Percentiles rank a stretch among this genome's conserved stretches.
phyloP scores from a whole-genome alignment of 352 stramenopile genomes.

The Globisporangium radiosum region DNA sequence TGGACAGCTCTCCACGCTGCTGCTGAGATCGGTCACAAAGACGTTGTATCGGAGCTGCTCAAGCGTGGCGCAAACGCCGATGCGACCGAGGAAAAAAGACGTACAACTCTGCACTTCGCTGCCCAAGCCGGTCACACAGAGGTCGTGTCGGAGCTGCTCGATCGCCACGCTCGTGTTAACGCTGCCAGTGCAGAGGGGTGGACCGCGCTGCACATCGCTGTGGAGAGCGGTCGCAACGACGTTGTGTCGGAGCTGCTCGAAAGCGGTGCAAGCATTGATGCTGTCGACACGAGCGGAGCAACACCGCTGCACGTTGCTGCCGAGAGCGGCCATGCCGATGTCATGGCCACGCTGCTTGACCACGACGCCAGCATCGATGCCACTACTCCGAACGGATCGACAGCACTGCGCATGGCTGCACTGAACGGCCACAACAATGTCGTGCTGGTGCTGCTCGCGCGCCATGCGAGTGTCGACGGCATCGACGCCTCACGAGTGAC shows the following conservation, averaged over 20 bases:
- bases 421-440: not conserved
- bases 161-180: not conserved
- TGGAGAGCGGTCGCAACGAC: not conserved
- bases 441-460: not conserved
- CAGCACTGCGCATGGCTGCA: not conserved
- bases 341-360: not conserved
- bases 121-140: slow-evolving; percentile 1
- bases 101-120: slow-evolving; percentile 1
- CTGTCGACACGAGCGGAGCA: not conserved
- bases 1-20: not conserved
- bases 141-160: not conserved
- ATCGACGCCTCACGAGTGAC: not conserved
- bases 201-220: slow-evolving; percentile 1
- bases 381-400: not conserved
- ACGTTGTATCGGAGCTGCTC: not conserved
- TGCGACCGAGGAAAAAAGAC: not conserved
- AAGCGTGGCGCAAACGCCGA: not conserved
- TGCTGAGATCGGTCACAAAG: not conserved
- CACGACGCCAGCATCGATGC: not conserved
- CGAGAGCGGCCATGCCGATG: not conserved
- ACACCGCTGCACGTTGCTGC: slow-evolving; percentile 4
- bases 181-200: not conserved
- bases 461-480: not conserved
- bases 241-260: not conserved
- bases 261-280: not conserved